Conservation (phyloP, 108 stramenopile genomes). For the Pseudonitzschia pungens region DNA sequence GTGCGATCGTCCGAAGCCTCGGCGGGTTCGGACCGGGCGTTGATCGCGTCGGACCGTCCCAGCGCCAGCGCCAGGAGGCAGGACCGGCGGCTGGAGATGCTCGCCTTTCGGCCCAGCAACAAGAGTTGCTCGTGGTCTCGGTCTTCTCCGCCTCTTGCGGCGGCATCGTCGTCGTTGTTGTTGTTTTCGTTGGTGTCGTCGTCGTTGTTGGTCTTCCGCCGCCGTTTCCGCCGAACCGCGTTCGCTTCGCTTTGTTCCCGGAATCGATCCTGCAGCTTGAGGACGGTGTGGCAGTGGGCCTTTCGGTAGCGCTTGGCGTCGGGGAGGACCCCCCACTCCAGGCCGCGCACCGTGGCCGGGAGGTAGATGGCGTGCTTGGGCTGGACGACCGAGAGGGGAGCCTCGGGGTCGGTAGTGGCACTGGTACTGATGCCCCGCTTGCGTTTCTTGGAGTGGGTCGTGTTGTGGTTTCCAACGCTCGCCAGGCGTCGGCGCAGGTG, state of each 20-base stretch:
- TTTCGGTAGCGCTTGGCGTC: constrained; percentile 30
- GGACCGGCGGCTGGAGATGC: background rate
- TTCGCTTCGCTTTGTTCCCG: background rate
- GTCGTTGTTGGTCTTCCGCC: constrained; percentile 29
- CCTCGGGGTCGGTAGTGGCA: background rate
- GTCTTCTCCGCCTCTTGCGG: background rate
- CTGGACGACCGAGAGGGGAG: background rate
- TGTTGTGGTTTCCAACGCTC: background rate
- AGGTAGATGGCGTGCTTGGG: constrained; percentile 6
- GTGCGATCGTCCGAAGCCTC: background rate
- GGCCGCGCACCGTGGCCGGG: constrained; percentile 23
- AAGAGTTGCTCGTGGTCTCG: background rate
- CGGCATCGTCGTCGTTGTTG: background rate
- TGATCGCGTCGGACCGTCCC: constrained; percentile 17
- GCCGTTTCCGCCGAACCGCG: constrained; percentile 41
- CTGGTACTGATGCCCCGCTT: background rate
- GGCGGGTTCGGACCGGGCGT: background rate
- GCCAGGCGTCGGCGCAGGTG: background rate
- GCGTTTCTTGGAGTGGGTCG: background rate
- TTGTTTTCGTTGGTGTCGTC: background rate
- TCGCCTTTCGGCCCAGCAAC: background rate
- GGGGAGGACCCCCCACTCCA: constrained; percentile 35
- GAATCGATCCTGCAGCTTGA: constrained; percentile 19
- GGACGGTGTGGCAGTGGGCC: constrained; percentile 21
- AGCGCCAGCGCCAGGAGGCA: constrained; percentile 13